These are phyloP conservation scores for Bacidia rubella DNA, from an alignment of 495 filamentous ascomycete species.

Conservation along the genomic window DNA sequence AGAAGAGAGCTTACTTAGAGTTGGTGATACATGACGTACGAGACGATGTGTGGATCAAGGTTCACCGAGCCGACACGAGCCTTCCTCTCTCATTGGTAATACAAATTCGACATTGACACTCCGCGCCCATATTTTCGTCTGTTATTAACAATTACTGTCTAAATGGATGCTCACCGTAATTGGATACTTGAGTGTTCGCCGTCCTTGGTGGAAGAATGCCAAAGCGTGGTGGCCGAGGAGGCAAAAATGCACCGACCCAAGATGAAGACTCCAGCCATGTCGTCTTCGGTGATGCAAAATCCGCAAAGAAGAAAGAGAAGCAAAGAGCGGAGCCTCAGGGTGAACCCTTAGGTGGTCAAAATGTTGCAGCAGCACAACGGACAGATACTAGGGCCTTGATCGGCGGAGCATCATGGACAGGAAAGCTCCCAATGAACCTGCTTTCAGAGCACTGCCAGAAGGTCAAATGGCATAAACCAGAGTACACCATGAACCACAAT, in stretches of 20 bases:
- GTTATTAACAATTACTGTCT: no score
- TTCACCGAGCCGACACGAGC: no score
- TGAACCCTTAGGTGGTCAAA: slow-evolving; percentile 26
- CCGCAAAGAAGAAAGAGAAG: slow-evolving; percentile 28
- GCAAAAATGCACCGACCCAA: not conserved
- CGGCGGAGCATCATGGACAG: slow-evolving; percentile 92
- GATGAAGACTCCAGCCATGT: slow-evolving; percentile 47
- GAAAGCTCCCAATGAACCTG: slow-evolving; percentile 86
- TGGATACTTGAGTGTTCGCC: no score
- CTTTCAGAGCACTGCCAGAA: slow-evolving; percentile 90
- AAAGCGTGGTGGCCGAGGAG: slow-evolving; percentile 15
- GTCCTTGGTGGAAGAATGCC: slow-evolving; percentile 13
- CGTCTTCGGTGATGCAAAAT: slow-evolving; percentile 52
- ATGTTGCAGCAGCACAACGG: slow-evolving; percentile 38
- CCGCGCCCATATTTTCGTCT: no score
- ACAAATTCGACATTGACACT: no score
- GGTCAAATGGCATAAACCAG: slow-evolving; percentile 87
- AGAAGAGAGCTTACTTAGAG: no score
- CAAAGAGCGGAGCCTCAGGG: slow-evolving; percentile 28
- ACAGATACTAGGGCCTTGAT: slow-evolving; percentile 78
- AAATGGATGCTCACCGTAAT: no score
- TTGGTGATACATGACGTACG: no score
- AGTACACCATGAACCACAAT: slow-evolving; percentile 60
- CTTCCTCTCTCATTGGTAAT: no score
- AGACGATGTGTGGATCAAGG: no score